phyloP scores from a whole-genome alignment of 1,139 yeast genomes.

The Pichia sp. region DNA sequence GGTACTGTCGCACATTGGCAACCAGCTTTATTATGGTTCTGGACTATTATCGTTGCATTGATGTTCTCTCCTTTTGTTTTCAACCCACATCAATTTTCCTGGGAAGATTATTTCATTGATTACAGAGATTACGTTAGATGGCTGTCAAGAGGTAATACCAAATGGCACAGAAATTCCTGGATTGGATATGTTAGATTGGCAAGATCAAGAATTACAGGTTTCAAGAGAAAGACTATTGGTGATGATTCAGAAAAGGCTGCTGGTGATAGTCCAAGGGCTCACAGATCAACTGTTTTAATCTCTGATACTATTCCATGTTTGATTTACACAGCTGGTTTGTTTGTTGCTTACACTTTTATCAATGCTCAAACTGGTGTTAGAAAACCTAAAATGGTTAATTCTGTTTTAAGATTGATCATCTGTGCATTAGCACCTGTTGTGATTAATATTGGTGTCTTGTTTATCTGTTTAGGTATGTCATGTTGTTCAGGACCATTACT shows the following conservation, averaged over 20 bases:
- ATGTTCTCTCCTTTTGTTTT: slow-evolving; percentile 90
- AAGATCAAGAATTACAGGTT: slow-evolving; percentile 96
- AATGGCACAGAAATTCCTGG: slow-evolving; percentile 99
- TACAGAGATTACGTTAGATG: slow-evolving; percentile 98
- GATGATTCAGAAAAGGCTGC: slow-evolving; percentile 89
- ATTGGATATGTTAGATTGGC: slow-evolving; percentile 93
- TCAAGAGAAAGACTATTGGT: slow-evolving; percentile 85
- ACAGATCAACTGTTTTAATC: slow-evolving; percentile 75
- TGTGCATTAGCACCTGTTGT: slow-evolving; percentile 91
- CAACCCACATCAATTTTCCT: slow-evolving; percentile 98
- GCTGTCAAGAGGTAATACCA: slow-evolving; percentile 97
- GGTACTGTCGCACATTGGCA: slow-evolving; percentile 96
- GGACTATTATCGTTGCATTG: slow-evolving; percentile 90
- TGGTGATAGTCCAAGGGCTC: slow-evolving; percentile 93
- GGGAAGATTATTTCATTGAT: slow-evolving; percentile 98
- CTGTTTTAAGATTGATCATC: slow-evolving; percentile 75
- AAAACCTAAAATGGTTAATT: slow-evolving; percentile 55
- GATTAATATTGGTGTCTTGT: slow-evolving; percentile 80
- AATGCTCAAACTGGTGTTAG: slow-evolving; percentile 96
- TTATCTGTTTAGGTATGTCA: slow-evolving; percentile 65
- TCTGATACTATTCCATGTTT: slow-evolving; percentile 84
- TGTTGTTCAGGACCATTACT: slow-evolving; percentile 97
- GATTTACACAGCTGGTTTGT: slow-evolving; percentile 83
- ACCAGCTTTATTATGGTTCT: slow-evolving; percentile 95
- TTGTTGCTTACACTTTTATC: slow-evolving; percentile 85